Base-by-base conservation (phyloP, 2,329 filamentous ascomycete species). In the Calonectria henricotiae region DNA sequence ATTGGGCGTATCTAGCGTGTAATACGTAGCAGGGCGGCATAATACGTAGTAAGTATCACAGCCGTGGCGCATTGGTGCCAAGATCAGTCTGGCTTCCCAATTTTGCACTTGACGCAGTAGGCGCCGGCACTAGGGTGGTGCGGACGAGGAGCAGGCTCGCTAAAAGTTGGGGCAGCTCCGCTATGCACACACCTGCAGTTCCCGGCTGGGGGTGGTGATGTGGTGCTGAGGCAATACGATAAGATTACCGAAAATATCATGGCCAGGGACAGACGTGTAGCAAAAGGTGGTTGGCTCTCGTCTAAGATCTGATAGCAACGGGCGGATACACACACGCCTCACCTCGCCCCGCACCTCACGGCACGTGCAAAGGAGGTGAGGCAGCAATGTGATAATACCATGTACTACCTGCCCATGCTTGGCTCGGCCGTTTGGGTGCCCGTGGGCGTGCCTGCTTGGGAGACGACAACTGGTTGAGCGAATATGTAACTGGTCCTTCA, bases 91-190 rank as follows among this genome's bases (percentile, higher is more conserved):
- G n/a, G 20, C 25, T 15, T 47, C 27, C 54, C 27, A 47, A 65
- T 65, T 65, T 65, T 32, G 49, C n/a, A 47, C 58, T 60, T 58
- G 39, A 55, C 63, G 63, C 63, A 46, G 51, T 46, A 47, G 51
- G 49, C 63, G 51, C 49, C 39, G 63, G 62, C 62, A 49, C 46
- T 37, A 17, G 20, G 17, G 5, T 9, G 32, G 5, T 35, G 9
- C 25, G 35, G 62, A 25, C 27, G 15, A 23, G 25, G 46, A 20
- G 32, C 27, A 30, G 43, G 47, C 35, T 37, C 35, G 35, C 43
- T n/a, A 46, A 46, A 46, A 46, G 43, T 46, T 46, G 43, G 30
- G 49, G 17, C 49, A 55, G n/a, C 49, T 55, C 27, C 30, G 39
- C 51, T 37, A 58, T 51, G 44, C 44, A 63, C 43, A 60, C 51